A percentile compares a stretch with the other conserved stretches of the same genome.
These are phyloP conservation scores for Zoysia japonica DNA, from an alignment of 176 grass and related monocot species.

Conservation along the genomic window DNA sequence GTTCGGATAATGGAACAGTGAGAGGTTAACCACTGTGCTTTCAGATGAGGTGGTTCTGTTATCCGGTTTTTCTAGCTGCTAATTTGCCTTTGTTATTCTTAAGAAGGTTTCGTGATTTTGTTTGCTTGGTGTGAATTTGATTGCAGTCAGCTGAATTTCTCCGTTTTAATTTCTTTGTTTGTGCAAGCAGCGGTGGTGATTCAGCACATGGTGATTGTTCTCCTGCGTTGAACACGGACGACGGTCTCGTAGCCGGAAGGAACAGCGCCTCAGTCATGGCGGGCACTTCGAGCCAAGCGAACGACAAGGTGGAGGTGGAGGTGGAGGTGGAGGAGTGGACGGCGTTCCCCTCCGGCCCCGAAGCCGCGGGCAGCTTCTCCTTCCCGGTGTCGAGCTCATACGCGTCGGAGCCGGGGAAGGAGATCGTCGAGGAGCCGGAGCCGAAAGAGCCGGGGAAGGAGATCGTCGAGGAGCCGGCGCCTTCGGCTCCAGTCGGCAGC, in stretches of 20 bases:
- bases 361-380: conserved; percentile 1
- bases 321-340: conserved; percentile 40
- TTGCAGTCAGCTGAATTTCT: not conserved
- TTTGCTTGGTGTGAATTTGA: too few relatives aligned
- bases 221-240: not conserved
- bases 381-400: not conserved
- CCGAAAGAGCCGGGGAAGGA: conserved; percentile 6
- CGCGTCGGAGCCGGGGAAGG: not conserved
- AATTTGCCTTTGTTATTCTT: too few relatives aligned
- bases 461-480: conserved; percentile 40
- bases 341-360: conserved; percentile 34
- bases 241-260: not conserved
- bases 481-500: not conserved
- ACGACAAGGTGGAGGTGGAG: conserved; percentile 5
- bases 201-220: not conserved
- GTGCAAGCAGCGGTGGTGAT: not conserved
- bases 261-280: conserved; percentile 21
- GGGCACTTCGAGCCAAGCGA: conserved; percentile 17
- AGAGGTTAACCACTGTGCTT: not conserved
- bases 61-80: not conserved
- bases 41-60: not conserved
- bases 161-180: not conserved
- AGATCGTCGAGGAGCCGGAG: conserved; percentile 43
- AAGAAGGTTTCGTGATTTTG: too few relatives aligned
- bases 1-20: conserved; percentile 37